A percentile compares a stretch with the other conserved stretches of the same genome.
These are phyloP conservation scores for Gentiana dahurica DNA, from an alignment of 257 asterid species.

Conservation along the genomic window DNA sequence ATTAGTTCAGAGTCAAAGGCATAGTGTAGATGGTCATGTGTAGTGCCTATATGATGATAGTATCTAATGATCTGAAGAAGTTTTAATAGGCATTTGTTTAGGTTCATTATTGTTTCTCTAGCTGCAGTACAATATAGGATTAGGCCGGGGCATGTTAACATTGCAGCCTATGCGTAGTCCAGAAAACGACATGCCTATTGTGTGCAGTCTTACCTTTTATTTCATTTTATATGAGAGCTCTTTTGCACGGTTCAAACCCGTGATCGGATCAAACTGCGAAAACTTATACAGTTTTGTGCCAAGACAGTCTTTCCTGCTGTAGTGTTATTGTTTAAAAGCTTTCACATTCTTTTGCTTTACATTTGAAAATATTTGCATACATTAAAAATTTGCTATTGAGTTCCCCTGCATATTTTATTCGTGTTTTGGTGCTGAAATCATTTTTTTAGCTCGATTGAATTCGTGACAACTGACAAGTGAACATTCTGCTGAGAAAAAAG, in stretches of 20 bases:
- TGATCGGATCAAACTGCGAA: too few relatives aligned
- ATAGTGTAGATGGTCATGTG: slow-evolving; percentile 15
- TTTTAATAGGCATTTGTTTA: slow-evolving; percentile 40
- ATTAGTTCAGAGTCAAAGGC: slow-evolving; percentile 32
- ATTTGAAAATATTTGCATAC: slow-evolving; percentile 3
- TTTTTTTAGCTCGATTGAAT: not conserved
- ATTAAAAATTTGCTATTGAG: too few relatives aligned
- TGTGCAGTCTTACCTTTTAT: too few relatives aligned
- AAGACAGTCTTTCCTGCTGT: too few relatives aligned
- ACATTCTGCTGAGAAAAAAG: not conserved
- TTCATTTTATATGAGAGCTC: too few relatives aligned
- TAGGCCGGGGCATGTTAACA: too few relatives aligned
- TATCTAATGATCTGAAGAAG: slow-evolving; percentile 31
- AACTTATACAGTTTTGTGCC: too few relatives aligned
- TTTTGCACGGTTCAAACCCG: too few relatives aligned
- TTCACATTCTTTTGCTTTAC: slow-evolving; percentile 17
- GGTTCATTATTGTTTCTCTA: slow-evolving; percentile 27
- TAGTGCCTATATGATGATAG: slow-evolving; percentile 48
- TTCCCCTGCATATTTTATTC: not conserved
- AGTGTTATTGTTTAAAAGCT: slow-evolving; percentile 8
- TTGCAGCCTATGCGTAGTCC: too few relatives aligned
- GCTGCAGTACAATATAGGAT: not conserved
- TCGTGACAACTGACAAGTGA: not conserved
- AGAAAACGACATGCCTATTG: too few relatives aligned
- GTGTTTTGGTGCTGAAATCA: not conserved